phyloP scores from a whole-genome alignment of 345 rosid genomes.

The Lepidium aucheri region DNA sequence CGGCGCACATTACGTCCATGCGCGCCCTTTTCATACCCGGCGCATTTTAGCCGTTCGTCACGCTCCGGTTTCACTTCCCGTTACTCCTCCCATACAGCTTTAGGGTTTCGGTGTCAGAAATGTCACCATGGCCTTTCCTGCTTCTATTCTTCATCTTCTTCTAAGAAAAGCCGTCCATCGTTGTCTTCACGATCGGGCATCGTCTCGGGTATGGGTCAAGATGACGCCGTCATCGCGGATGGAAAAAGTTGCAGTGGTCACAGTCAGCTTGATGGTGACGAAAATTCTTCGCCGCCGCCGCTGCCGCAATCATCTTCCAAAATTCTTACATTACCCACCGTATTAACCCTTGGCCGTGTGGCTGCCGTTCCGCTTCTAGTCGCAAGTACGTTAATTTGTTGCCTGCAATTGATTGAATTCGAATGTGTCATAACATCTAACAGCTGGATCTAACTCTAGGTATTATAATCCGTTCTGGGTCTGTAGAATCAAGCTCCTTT shows the following conservation, averaged over 20 bases:
- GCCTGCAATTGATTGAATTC: neutral
- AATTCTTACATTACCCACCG: conserved; percentile 79
- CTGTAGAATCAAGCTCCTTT: neutral
- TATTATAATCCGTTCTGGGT: neutral
- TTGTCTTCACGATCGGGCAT: conserved; percentile 21
- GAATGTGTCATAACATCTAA: neutral
- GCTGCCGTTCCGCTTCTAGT: conserved; percentile 84
- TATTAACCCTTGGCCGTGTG: conserved; percentile 87
- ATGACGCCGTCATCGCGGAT: conserved; percentile 24
- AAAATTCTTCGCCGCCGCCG: conserved; percentile 27
- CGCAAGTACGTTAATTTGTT: conserved; percentile 38
- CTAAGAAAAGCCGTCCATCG: conserved; percentile 15
- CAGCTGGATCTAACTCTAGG: neutral
- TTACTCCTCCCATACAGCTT: neutral
- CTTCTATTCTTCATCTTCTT: conserved; percentile 11
- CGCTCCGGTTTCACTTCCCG: neutral
- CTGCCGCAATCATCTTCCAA: conserved; percentile 31
- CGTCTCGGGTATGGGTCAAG: conserved; percentile 39
- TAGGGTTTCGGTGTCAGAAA: conserved; percentile 4
- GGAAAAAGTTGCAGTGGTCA: conserved; percentile 17
- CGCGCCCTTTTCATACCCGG: conserved; percentile 15
- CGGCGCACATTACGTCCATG: conserved; percentile 30
- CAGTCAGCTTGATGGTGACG: neutral
- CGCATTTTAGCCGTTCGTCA: conserved; percentile 29
- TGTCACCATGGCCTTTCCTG: neutral